A percentile compares a stretch with the other conserved stretches of the same genome.
These are phyloP conservation scores for Saccharomyces paradoxus DNA, from an alignment of 805 yeast species.

Conservation along the genomic window DNA sequence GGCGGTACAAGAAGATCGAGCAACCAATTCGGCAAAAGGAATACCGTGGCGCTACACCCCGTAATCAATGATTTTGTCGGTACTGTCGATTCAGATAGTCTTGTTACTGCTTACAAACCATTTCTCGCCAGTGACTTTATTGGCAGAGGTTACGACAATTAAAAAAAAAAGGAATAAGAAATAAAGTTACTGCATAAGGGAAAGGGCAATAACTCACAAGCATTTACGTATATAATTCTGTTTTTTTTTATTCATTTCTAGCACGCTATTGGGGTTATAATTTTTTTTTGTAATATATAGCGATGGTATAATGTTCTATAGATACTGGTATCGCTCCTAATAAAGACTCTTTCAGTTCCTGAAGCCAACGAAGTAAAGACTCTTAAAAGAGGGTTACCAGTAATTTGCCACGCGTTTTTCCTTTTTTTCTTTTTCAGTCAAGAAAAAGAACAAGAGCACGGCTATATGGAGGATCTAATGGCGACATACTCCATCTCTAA, in stretches of 20 bases:
- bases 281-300: neutral
- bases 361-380: neutral
- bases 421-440: neutral
- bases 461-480: neutral
- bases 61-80: conserved; percentile 22
- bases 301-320: neutral
- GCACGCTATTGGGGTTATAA: neutral
- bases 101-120: conserved; percentile 24
- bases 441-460: neutral
- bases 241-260: neutral
- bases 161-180: conserved; percentile 9
- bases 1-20: conserved; percentile 20
- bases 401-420: neutral
- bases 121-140: conserved; percentile 4
- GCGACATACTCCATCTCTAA: neutral
- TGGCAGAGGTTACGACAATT: conserved; percentile 13
- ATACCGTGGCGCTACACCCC: conserved; percentile 26
- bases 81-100: conserved; percentile 23
- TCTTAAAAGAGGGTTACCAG: neutral
- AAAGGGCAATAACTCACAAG: neutral
- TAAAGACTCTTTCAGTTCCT: neutral
- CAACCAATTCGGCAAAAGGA: conserved; percentile 12
- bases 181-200: neutral
- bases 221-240: neutral
- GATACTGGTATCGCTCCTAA: neutral